Evolutionary conservation across 2,329 filamentous ascomycete species (phyloP).

Genomic region (Neurospora crassa): DNA sequence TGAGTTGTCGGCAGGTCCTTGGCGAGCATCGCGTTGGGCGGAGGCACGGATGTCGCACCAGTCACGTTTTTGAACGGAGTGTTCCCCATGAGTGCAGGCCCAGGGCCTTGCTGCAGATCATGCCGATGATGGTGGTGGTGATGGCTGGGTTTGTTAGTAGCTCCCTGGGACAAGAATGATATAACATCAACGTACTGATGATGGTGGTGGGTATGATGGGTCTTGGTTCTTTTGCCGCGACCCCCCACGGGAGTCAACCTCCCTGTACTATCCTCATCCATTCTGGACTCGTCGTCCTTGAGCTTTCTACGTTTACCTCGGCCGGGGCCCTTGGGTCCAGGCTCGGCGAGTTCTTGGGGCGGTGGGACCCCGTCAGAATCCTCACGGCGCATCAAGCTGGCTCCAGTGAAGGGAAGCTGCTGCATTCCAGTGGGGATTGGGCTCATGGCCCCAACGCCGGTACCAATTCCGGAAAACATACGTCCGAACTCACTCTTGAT

Average conservation of each 20-base stretch:
- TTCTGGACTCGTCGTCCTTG: conserved; percentile 63
- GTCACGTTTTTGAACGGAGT: conserved; percentile 42
- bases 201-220: conserved; percentile 49
- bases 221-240: conserved; percentile 58
- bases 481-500: conserved; percentile 93
- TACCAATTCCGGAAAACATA: conserved; percentile 88
- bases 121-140: conserved; percentile 57
- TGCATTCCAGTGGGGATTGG: conserved; percentile 32
- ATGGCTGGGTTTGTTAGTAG: conserved; percentile 21
- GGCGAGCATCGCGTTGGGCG: conserved; percentile 28
- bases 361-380: conserved; percentile 36
- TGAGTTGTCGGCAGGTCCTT: conserved; percentile 32
- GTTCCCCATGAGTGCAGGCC: conserved; percentile 31
- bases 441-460: conserved; percentile 42
- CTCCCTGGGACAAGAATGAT: conserved; percentile 12
- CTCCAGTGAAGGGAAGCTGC: conserved; percentile 36
- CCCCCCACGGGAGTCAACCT: conserved; percentile 48
- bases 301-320: conserved; percentile 58
- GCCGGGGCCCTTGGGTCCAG: conserved; percentile 32
- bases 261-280: conserved; percentile 58
- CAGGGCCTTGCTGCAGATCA: conserved; percentile 34
- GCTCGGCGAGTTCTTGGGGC: conserved; percentile 31
- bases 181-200: conserved; percentile 46
- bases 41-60: conserved; percentile 33
- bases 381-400: conserved; percentile 40